Base-by-base conservation (phyloP, 1,139 yeast genomes). In the Yamadazyma jaroonii region DNA sequence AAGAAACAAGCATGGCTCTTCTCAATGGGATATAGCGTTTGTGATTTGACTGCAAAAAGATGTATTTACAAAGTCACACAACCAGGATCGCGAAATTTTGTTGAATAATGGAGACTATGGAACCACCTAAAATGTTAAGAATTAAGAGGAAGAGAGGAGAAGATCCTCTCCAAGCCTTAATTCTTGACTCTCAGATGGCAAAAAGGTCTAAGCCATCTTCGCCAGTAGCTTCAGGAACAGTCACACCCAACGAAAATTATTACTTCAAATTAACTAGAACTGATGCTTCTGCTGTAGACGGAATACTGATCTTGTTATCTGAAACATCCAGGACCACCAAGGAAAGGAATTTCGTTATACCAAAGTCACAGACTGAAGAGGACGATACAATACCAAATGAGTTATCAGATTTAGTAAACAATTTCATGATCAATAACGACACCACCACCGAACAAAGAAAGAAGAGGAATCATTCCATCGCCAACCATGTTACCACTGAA, bases 121-220 rank as follows among this genome's bases (percentile, higher is more conserved):
- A 56, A 25, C 73, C 71, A 8, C 90, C 89, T 2, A 71, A 72
- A 40, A 69, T 84, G 13, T 79, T 89, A 36, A 72, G 96, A 42
- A 84, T 90, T 57, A 90, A 90, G 61, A 73, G 97, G 45, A 83
- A 84, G 54, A 72, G 96, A 43, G 81, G 80, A 39, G 94, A 87
- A 52, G 96, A 86, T 47, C 95, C 96, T 1, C 70, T 90, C 17
- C 88, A 85, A 49, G 95, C 96, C 0, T 69, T 90, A 47, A 65
- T 72, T 39, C 49, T 69, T 37, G 65, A 64, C 51, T 59, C 55
- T 41, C 62, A 62, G 37, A 53, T 50, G 35, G 64, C 61, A 27
- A 77, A 77, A 47, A 54, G 76, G 36, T 64, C 77, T 11, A 72
- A 74, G 44, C 69, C 70, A 1, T 56, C 66, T 6, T 57, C 71